Base-by-base conservation (phyloP, 768 basidiomycete genomes). In the Termitomyces sp. region DNA sequence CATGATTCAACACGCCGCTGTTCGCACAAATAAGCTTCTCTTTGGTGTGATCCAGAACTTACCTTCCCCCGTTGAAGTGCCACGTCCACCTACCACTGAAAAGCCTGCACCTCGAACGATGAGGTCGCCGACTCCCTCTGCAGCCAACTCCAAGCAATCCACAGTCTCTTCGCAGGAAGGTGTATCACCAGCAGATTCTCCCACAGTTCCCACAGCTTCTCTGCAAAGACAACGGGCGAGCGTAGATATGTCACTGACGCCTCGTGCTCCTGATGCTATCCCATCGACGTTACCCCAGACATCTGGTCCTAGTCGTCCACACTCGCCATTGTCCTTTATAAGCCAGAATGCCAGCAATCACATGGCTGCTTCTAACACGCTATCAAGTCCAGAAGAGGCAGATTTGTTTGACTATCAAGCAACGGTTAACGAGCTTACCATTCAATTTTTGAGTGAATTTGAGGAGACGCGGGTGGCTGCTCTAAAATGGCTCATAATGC, bases 401-500 rank as follows among this genome's bases (percentile, higher is more conserved):
- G 94, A 96, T 70, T 81, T 83, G 2, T 94, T 99, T 68, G 94
- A 97, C 70, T 97, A 97, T 68, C 90, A 93, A 65, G 84, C 88
- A 20, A 98, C 94, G 0, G 96, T 99, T 55, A 93, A 92, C 69
- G 92, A 91, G 54, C 74, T 99, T 64, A 97, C 94, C 4, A 79
- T 97, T 54, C 95, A 97, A 66, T 96, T 99, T 71, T 70, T 98
- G 74, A 95, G 92, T 73, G 96, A 99, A 74, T 94, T 92, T 66
- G 96, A 97, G 71, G 95, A 98, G 70, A 98, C 97, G 0, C 80
- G 96, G 53, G 93, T 98, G 6, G 94, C 95, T 32, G 95, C 96
- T 2, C 73, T 99, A 67, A 96, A 96, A 75, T 99, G 97, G 97
- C 78, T 99, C 42, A 88, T 97, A 59, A 99, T 99, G 97, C 77